A percentile compares a stretch with the other conserved stretches of the same genome.
Evolutionary conservation across 108 stramenopile genomes (phyloP).

Genomic region (Chaetoceros muelleri): DNA sequence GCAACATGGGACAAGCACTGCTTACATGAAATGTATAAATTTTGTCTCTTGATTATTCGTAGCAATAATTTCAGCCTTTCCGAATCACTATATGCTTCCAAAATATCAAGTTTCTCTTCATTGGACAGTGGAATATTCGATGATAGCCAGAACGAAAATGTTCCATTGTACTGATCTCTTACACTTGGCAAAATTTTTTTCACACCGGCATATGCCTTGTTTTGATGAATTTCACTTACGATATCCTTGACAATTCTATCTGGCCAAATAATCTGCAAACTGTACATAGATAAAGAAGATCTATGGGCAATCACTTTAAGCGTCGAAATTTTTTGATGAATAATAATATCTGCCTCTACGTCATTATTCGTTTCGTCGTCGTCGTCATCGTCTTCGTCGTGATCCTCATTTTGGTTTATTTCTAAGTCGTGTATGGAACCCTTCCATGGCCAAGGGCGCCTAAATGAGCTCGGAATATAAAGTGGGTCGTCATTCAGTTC

Average conservation of each 20-base stretch:
- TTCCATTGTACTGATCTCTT: constrained; percentile 10
- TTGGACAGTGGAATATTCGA: constrained; percentile 53
- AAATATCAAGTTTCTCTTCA: constrained; percentile 40
- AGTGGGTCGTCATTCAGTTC: constrained; percentile 13
- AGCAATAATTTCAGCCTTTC: constrained; percentile 42
- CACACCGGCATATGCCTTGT: constrained; percentile 20
- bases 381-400: no score
- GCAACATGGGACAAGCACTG: constrained; percentile 34
- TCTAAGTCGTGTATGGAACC: not conserved
- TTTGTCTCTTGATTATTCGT: constrained; percentile 5
- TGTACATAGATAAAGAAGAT: constrained; percentile 17
- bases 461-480: not conserved
- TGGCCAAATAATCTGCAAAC: constrained; percentile 38
- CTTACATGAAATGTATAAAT: constrained; percentile 36
- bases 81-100: constrained; percentile 32
- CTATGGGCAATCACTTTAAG: not conserved
- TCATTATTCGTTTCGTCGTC: no score
- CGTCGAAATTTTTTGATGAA: not conserved
- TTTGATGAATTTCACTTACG: constrained; percentile 14
- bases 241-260: constrained; percentile 43
- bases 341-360: not conserved
- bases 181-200: constrained; percentile 25
- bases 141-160: constrained; percentile 71
- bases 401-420: no score
- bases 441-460: not conserved